These are phyloP conservation scores for Leccinum truebloodii DNA, from an alignment of 768 basidiomycete species.

Conservation along the genomic window DNA sequence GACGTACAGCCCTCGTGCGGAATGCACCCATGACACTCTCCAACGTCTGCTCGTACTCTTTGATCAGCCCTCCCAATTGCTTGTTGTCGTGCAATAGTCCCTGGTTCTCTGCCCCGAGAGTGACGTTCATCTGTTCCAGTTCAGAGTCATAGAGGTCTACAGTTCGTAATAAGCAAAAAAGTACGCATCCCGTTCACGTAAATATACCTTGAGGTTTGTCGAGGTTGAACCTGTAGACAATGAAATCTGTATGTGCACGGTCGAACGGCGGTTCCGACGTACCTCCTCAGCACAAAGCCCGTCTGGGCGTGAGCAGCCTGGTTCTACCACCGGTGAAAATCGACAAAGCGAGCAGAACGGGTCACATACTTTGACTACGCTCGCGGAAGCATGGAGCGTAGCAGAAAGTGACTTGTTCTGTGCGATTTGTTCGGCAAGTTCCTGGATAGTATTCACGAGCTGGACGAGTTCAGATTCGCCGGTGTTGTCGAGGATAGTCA, in stretches of 20 bases:
- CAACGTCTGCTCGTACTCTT: slow-evolving; percentile 95
- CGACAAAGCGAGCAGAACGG: neutral
- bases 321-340: slow-evolving; percentile 43
- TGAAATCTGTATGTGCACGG: slow-evolving; percentile 2
- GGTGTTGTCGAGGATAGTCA: slow-evolving; percentile 55
- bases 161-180: slow-evolving; percentile 1
- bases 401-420: slow-evolving; percentile 75
- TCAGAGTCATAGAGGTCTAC: slow-evolving; percentile 89
- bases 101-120: slow-evolving; percentile 82
- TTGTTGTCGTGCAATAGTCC: slow-evolving; percentile 91
- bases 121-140: slow-evolving; percentile 83
- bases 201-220: slow-evolving; percentile 79
- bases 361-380: slow-evolving; percentile 73
- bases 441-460: slow-evolving; percentile 67
- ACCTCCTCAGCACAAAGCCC: slow-evolving; percentile 89
- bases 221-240: slow-evolving; percentile 65
- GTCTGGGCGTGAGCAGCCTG: slow-evolving; percentile 90
- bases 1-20: slow-evolving; percentile 84
- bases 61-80: slow-evolving; percentile 85
- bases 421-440: slow-evolving; percentile 81
- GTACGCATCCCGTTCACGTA: neutral
- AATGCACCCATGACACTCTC: slow-evolving; percentile 94
- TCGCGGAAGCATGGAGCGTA: slow-evolving; percentile 69
- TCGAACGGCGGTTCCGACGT: slow-evolving; percentile 22
- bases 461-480: slow-evolving; percentile 62